Evolutionary conservation across 352 stramenopile species (phyloP).

Genomic region (Pythium scleroteichum): DNA sequence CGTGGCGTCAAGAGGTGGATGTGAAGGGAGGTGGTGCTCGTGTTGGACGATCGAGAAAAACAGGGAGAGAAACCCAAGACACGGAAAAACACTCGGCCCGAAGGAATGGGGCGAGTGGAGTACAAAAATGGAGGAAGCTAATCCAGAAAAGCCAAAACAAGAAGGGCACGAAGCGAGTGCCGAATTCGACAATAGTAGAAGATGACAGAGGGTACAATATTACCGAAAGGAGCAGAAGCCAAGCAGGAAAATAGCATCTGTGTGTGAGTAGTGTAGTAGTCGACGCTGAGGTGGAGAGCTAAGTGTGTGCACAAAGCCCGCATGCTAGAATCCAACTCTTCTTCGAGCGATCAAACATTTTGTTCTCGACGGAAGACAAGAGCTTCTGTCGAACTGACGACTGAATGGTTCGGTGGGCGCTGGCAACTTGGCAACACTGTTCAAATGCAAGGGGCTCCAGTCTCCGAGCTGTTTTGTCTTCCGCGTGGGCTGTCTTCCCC

Average conservation of each 20-base stretch:
- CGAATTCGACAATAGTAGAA: conserved; percentile 16
- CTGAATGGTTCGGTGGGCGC: no score
- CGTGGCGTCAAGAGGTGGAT: conserved; percentile 10
- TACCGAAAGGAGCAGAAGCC: conserved; percentile 2
- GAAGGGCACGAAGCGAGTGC: conserved; percentile 29
- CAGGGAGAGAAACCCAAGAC: conserved; percentile 13
- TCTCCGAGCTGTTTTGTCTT: no score
- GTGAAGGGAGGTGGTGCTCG: conserved; percentile 10
- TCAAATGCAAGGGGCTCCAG: no score
- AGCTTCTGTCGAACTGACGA: no score
- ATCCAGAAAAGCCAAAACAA: conserved; percentile 20
- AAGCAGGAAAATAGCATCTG: conserved; percentile 4
- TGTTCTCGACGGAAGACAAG: no score
- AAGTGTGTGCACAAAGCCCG: no score
- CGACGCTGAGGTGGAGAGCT: conserved; percentile 36
- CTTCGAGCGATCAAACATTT: no score
- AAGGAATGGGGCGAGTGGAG: conserved; percentile 26
- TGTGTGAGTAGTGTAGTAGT: conserved; percentile 19
- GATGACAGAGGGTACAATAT: conserved; percentile 21
- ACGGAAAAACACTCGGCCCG: conserved; percentile 13
- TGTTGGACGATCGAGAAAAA: conserved; percentile 18
- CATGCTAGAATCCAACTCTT: no score
- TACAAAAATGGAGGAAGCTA: conserved; percentile 24
- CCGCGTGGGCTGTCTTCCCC: no score
- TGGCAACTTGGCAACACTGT: no score